Percentiles rank a stretch among this genome's conserved stretches.
Conservation (phyloP, 2,329 filamentous ascomycete species). For the Trichoderma asperellum region DNA sequence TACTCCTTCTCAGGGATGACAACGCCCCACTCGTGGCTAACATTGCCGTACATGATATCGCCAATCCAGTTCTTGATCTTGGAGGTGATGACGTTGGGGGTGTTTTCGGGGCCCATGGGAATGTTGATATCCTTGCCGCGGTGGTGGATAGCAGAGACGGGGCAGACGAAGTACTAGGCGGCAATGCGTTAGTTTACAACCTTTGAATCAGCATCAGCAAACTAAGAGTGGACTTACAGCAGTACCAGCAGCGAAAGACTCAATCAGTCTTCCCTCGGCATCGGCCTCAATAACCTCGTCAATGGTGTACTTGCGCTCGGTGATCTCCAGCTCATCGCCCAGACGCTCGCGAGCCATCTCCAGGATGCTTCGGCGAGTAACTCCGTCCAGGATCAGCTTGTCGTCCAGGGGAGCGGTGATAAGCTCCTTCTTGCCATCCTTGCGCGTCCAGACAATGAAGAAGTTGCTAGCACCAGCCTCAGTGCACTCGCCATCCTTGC, state of each 20-base stretch:
- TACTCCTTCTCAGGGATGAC: slow-evolving; percentile 64
- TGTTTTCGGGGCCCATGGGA: slow-evolving; percentile 58
- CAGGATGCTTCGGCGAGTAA: slow-evolving; percentile 81
- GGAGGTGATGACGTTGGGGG: slow-evolving; percentile 58
- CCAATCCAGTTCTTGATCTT: slow-evolving; percentile 69
- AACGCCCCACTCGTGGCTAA: slow-evolving; percentile 70
- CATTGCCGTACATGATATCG: slow-evolving; percentile 75
- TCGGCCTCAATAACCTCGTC: slow-evolving; percentile 73
- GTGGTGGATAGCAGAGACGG: slow-evolving; percentile 70
- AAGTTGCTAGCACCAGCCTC: slow-evolving; percentile 94
- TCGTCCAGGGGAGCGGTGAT: slow-evolving; percentile 84
- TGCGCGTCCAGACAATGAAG: slow-evolving; percentile 75
- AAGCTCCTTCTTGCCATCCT: slow-evolving; percentile 61
- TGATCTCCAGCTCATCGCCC: slow-evolving; percentile 64
- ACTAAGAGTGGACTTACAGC: slow-evolving; percentile 62
- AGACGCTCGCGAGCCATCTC: slow-evolving; percentile 71
- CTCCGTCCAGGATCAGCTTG: slow-evolving; percentile 82
- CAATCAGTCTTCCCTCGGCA: slow-evolving; percentile 75
- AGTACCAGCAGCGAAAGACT: slow-evolving; percentile 86
- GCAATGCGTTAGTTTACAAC: slow-evolving; percentile 31
- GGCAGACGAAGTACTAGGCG: slow-evolving; percentile 69
- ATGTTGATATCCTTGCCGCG: slow-evolving; percentile 66
- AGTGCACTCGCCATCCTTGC: slow-evolving; percentile 75
- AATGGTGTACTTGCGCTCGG: slow-evolving; percentile 84
- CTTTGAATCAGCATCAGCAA: background rate